Conservation (phyloP, 1,284 basidiomycete species). For the Cystobasidium pallidum region DNA sequence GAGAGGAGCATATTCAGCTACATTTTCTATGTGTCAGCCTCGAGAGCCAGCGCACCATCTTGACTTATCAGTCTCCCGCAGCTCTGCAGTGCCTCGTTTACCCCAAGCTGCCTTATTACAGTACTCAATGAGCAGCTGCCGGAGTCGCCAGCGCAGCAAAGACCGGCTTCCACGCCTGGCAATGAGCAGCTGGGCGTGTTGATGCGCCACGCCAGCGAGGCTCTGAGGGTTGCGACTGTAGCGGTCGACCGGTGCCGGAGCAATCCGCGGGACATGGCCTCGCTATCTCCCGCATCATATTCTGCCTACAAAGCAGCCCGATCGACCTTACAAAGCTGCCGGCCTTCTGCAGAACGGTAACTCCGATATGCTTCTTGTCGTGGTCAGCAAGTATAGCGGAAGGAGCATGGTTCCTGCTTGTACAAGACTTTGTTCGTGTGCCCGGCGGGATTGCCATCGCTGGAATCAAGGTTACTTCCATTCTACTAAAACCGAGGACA, state of each 20-base stretch:
- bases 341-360: conserved; percentile 8
- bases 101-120: neutral
- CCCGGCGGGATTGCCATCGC: no score
- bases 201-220: neutral
- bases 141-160: neutral
- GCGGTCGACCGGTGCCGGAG: neutral
- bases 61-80: neutral
- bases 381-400: no score
- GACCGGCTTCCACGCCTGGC: neutral
- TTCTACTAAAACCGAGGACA: no score
- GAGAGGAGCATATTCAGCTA: conserved; percentile 59
- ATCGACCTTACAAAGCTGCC: conserved; percentile 17
- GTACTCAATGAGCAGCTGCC: neutral
- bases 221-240: neutral
- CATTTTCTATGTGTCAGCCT: neutral
- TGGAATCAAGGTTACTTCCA: conserved; percentile 11
- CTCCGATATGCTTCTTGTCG: neutral
- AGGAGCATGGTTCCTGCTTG: no score
- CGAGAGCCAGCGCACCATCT: no score
- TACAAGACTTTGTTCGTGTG: neutral
- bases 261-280: neutral
- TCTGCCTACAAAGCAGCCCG: neutral
- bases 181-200: neutral
- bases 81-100: neutral
- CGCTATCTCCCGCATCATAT: neutral